A percentile compares a stretch with the other conserved stretches of the same genome.
Evolutionary conservation across 169 alveolate genomes (phyloP).

Genomic region (Plasmodium yoelii): DNA sequence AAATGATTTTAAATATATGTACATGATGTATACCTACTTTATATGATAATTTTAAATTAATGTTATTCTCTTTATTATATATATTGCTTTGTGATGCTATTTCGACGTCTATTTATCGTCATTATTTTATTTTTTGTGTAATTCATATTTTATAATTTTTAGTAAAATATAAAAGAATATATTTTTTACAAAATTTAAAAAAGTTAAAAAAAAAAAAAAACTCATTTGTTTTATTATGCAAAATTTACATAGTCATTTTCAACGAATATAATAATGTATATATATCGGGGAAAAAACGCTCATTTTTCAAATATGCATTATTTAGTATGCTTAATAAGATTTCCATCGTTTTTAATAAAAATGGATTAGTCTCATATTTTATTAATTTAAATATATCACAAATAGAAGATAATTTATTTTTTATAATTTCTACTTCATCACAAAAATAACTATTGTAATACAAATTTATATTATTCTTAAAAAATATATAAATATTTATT

Average conservation of each 20-base stretch:
- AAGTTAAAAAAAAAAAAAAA: neutral
- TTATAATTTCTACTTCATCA: slow-evolving; percentile 54
- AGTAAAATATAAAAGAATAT: slow-evolving; percentile 1
- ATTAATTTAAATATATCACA: slow-evolving; percentile 30
- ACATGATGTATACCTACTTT: neutral
- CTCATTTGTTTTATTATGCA: neutral
- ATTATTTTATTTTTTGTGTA: slow-evolving; percentile 4
- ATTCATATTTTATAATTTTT: slow-evolving; percentile 1
- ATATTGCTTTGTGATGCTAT: neutral
- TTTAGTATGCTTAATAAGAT: slow-evolving; percentile 37
- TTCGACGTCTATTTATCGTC: neutral
- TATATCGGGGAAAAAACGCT: slow-evolving; percentile 49
- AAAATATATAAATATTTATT: slow-evolving; percentile 57
- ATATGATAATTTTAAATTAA: slow-evolving; percentile 1
- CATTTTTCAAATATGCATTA: slow-evolving; percentile 38
- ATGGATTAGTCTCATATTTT: slow-evolving; percentile 69
- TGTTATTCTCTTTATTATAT: neutral
- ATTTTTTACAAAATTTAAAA: neutral
- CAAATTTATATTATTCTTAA: slow-evolving; percentile 21
- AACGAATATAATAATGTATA: slow-evolving; percentile 41
- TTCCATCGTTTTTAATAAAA: slow-evolving; percentile 46
- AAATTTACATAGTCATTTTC: slow-evolving; percentile 32
- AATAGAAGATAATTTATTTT: slow-evolving; percentile 10
- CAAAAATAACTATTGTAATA: slow-evolving; percentile 73
- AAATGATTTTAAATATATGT: neutral